Conservation (phyloP, 2,329 filamentous ascomycete genomes). For the Penicillium sp. region DNA sequence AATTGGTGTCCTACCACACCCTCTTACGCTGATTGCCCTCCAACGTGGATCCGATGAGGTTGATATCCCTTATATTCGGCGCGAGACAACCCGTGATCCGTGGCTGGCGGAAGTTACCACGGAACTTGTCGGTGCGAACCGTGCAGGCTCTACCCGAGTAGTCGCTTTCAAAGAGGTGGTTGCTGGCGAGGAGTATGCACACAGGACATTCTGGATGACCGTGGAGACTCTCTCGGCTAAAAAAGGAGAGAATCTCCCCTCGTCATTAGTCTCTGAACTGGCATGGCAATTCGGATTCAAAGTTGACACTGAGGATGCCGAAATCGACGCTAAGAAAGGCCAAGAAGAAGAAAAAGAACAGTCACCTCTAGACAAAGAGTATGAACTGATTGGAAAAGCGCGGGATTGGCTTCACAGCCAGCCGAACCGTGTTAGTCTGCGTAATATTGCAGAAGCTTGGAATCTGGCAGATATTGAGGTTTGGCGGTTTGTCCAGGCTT, state of each 20-base stretch:
- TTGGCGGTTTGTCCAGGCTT: conserved; percentile 62
- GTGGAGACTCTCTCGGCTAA: conserved; percentile 57
- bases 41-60: conserved; percentile 57
- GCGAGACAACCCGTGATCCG: conserved; percentile 66
- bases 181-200: conserved; percentile 61
- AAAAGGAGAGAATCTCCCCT: conserved; percentile 52
- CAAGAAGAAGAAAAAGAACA: conserved; percentile 25
- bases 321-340: conserved; percentile 34
- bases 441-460: conserved; percentile 49
- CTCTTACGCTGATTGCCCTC: conserved; percentile 74
- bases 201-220: conserved; percentile 74
- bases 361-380: conserved; percentile 35
- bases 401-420: conserved; percentile 41
- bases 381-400: conserved; percentile 49
- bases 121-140: conserved; percentile 60
- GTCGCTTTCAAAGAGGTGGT: conserved; percentile 77
- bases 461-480: conserved; percentile 61
- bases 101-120: conserved; percentile 74
- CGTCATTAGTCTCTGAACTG: conserved; percentile 55
- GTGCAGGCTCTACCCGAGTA: conserved; percentile 62
- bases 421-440: conserved; percentile 35
- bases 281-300: conserved; percentile 89
- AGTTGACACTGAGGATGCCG: conserved; percentile 39
- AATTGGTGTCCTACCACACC: conserved; percentile 85
- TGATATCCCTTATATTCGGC: conserved; percentile 62